Base-by-base conservation (phyloP, 2,329 filamentous ascomycete species). In the Dactylonectria macrodidyma region DNA sequence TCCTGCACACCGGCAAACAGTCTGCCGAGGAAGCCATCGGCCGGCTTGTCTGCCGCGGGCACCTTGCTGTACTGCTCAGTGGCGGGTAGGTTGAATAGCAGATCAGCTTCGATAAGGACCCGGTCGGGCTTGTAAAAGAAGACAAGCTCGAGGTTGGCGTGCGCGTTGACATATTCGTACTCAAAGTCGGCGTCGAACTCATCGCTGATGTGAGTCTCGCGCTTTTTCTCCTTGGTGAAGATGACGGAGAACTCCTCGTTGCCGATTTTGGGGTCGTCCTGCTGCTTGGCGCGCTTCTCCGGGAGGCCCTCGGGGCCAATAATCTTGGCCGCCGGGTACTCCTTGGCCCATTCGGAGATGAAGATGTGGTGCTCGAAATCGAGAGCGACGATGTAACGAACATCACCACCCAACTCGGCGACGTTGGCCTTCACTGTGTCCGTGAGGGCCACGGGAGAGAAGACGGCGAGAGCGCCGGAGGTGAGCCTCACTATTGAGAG, bases 301-400 rank as follows among this genome's bases (percentile, higher is more conserved):
- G 90, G 90, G 1, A 99, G 89, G 0, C 93, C 94, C 75, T 95
- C 91, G 1, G 94, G 93, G 1, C 91, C 95, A 75, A 98, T 88
- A 55, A 99, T 87, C 75, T 91, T 91, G 36, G 95, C 95, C 48
- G 87, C 80, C 0, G 95, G 95, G 79, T 90, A 98, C 30, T 90
- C 93, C 56, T 88, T 84, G 76, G 93, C 90, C 95, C 96, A 99
- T 56, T 93, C 87, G 0, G 93, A 92, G 61, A 99, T 80, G 84
- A 96, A 97, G 79, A 99, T 94, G 87, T 99, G 96, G 82, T 99
- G 96, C 84, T 99, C 95, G 59, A 93, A 87, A 80, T 99, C 96
- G 1, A 92, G 90, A 1, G 96, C 95, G 30, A 95, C 86, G 72
- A 99, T 91, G 86, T 98, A 98, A 73, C 88, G 89, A 59, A 98